Evolutionary conservation across 495 filamentous ascomycete genomes (phyloP).

Genomic region (Hyaloscypha bicolor): DNA sequence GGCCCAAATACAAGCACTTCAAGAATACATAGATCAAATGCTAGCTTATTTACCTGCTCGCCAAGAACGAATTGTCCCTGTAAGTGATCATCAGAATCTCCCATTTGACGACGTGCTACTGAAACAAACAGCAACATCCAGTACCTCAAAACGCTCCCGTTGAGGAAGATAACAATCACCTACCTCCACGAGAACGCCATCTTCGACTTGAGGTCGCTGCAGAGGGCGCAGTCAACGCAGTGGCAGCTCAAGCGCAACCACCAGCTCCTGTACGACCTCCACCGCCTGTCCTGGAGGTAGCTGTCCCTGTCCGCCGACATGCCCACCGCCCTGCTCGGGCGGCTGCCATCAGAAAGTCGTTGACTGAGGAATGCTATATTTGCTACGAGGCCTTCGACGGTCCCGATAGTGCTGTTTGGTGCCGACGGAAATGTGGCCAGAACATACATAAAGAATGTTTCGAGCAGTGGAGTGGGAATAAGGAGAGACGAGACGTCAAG

Average conservation of each 20-base stretch:
- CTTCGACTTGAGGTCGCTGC: background rate
- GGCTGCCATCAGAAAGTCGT: background rate
- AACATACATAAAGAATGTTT: slow-evolving; percentile 8
- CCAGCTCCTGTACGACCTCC: background rate
- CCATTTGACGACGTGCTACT: background rate
- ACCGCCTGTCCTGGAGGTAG: background rate
- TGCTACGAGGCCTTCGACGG: slow-evolving; percentile 1
- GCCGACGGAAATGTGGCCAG: slow-evolving; percentile 1
- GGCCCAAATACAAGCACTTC: too few species aligned
- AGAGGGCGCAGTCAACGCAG: background rate
- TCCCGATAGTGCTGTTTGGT: background rate
- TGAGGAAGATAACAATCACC: background rate
- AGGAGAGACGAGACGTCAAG: background rate
- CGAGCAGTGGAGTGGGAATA: background rate
- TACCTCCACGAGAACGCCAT: background rate
- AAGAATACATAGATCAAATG: too few species aligned
- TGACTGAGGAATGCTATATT: background rate
- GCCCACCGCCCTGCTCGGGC: background rate
- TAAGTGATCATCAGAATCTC: background rate
- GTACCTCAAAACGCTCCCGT: background rate
- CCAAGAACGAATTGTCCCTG: background rate
- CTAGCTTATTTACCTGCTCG: background rate
- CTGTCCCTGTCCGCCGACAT: background rate
- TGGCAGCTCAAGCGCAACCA: background rate
- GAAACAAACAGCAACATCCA: background rate